These are phyloP conservation scores for Penicillium sp. DNA, from an alignment of 2,329 filamentous ascomycete species.

Conservation along the genomic window DNA sequence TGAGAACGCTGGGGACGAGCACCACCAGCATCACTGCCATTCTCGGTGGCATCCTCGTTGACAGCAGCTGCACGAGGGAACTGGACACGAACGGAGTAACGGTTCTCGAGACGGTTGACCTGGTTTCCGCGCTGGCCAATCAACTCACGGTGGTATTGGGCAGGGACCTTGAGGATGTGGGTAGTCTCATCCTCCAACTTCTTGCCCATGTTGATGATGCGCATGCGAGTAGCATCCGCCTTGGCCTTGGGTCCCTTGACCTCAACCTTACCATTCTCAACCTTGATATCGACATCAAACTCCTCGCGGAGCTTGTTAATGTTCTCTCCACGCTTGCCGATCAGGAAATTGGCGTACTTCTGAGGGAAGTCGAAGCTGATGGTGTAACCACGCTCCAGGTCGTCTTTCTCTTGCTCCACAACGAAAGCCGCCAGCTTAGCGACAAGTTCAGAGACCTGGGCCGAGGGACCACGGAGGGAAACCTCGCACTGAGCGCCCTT, in stretches of 20 bases:
- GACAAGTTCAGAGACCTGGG: constrained; percentile 68
- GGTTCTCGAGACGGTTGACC: constrained; percentile 86
- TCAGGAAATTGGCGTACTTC: constrained; percentile 85
- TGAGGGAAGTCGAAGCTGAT: constrained; percentile 89
- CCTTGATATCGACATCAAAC: constrained; percentile 76
- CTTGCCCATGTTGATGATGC: constrained; percentile 76
- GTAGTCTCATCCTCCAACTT: constrained; percentile 89
- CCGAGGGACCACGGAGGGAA: constrained; percentile 73
- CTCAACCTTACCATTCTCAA: constrained; percentile 90
- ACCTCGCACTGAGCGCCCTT: constrained; percentile 49
- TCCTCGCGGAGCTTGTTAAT: constrained; percentile 68
- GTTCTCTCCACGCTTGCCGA: constrained; percentile 66
- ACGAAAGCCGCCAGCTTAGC: constrained; percentile 76
- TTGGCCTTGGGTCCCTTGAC: constrained; percentile 95
- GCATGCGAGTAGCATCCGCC: constrained; percentile 78
- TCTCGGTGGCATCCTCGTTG: constrained; percentile 65
- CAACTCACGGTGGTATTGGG: constrained; percentile 89
- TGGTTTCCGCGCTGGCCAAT: constrained; percentile 85
- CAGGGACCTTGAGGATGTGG: constrained; percentile 82
- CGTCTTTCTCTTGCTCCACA: constrained; percentile 84
- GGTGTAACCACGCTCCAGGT: constrained; percentile 87
- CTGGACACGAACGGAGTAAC: constrained; percentile 92
- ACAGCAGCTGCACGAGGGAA: constrained; percentile 67
- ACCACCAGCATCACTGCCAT: constrained; percentile 63
- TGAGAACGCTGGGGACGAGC: constrained; percentile 62